Percentiles rank a stretch among this genome's conserved stretches.
Conservation (phyloP, 2,329 filamentous ascomycete species). For the Arachnomyces sp. region DNA sequence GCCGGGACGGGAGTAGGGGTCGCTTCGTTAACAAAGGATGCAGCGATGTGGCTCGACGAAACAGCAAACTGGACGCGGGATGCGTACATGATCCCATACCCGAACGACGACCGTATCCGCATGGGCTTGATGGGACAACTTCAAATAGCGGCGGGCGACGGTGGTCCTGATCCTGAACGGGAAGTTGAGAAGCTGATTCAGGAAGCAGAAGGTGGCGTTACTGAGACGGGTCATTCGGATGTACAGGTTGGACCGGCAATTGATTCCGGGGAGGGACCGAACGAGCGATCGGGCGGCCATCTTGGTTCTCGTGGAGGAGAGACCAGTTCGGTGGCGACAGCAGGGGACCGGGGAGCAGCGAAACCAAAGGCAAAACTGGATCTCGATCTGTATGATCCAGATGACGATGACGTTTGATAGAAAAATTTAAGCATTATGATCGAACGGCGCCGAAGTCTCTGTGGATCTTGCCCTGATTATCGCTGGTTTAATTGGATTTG, state of each 20-base stretch:
- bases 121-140: constrained; percentile 40
- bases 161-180: constrained; percentile 53
- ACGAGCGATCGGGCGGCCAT: constrained; percentile 16
- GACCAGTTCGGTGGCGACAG: constrained; percentile 7
- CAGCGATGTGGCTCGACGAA: constrained; percentile 35
- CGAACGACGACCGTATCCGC: constrained; percentile 37
- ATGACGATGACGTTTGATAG: constrained; percentile 36
- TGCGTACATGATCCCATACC: constrained; percentile 37
- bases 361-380: constrained; percentile 35
- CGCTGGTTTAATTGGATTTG: no score
- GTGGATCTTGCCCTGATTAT: no score
- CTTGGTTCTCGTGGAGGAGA: constrained; percentile 19
- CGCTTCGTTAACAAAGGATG: constrained; percentile 31
- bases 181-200: constrained; percentile 40
- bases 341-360: constrained; percentile 11
- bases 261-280: constrained; percentile 18
- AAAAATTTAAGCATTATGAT: background rate
- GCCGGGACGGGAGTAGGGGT: constrained; percentile 19
- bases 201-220: constrained; percentile 49
- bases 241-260: constrained; percentile 17
- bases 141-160: constrained; percentile 37
- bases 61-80: constrained; percentile 33
- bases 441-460: background rate
- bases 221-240: constrained; percentile 40
- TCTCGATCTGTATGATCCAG: constrained; percentile 39